Conservation (phyloP, 768 basidiomycete species). For the Amanita rimosa region DNA sequence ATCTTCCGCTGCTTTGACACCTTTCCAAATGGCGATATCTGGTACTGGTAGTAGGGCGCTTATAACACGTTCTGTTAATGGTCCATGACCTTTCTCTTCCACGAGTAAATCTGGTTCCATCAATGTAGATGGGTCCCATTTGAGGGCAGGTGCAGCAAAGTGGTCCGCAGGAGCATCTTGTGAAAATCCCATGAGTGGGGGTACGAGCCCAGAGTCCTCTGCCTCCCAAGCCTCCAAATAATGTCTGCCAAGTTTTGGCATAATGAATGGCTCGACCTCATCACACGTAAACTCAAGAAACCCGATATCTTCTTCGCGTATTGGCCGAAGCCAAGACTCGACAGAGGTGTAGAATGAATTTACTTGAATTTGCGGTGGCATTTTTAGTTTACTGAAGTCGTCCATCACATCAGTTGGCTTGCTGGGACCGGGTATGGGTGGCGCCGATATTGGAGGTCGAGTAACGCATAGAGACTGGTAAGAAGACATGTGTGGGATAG, state of each 20-base stretch:
- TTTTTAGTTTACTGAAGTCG: conserved; percentile 81
- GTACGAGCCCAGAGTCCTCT: conserved; percentile 51
- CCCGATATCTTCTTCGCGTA: conserved; percentile 93
- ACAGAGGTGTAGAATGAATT: conserved; percentile 81
- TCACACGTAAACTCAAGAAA: conserved; percentile 88
- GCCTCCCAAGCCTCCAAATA: conserved; percentile 93
- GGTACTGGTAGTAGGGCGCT: conserved; percentile 64
- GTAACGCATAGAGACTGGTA: conserved; percentile 31
- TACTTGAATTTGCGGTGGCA: conserved; percentile 56
- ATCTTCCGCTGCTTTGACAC: conserved; percentile 75
- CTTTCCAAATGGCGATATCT: conserved; percentile 56
- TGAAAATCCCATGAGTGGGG: conserved; percentile 18
- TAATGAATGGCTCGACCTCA: conserved; percentile 76
- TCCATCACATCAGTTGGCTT: conserved; percentile 75
- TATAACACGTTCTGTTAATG: conserved; percentile 76
- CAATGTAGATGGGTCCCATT: conserved; percentile 79
- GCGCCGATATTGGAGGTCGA: conserved; percentile 51
- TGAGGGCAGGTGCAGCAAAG: conserved; percentile 44
- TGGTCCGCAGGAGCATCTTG: conserved; percentile 24
- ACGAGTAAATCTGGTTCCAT: conserved; percentile 54
- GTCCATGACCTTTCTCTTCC: conserved; percentile 79
- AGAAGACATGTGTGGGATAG: conserved; percentile 30
- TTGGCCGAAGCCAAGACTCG: conserved; percentile 80
- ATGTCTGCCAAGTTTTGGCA: conserved; percentile 80
- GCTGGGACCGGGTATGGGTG: conserved; percentile 72